Evolutionary conservation across 257 asterid genomes (phyloP).

Genomic region (Salvia hispanica): DNA sequence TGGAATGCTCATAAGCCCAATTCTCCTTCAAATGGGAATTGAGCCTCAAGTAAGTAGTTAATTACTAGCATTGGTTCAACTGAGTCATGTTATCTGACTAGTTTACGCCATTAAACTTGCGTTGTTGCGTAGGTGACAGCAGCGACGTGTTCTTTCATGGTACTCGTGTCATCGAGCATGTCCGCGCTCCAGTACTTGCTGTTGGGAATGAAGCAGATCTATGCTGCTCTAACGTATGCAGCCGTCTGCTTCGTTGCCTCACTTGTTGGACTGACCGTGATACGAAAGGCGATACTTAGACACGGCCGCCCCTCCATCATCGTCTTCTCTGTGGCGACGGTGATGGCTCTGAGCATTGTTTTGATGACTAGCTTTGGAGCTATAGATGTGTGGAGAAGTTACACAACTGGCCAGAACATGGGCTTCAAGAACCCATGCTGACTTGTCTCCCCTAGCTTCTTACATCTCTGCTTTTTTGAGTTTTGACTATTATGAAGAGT

Average conservation of each 20-base stretch:
- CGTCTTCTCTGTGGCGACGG: constrained; percentile 75
- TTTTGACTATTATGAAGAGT: neutral
- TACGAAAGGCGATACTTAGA: constrained; percentile 56
- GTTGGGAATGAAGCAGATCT: constrained; percentile 64
- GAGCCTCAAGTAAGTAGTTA: constrained; percentile 63
- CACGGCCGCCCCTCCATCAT: constrained; percentile 80
- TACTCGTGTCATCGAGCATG: constrained; percentile 86
- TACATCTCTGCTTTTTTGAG: neutral
- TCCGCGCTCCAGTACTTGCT: constrained; percentile 73
- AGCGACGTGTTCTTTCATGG: constrained; percentile 85
- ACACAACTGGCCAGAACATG: constrained; percentile 61
- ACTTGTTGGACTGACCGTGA: constrained; percentile 54
- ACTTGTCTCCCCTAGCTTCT: neutral
- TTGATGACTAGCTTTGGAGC: constrained; percentile 71
- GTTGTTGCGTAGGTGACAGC: constrained; percentile 62
- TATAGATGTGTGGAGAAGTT: constrained; percentile 61
- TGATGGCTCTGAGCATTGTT: constrained; percentile 78
- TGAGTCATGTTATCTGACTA: neutral
- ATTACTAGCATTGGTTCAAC: too few species aligned
- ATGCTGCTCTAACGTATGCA: constrained; percentile 50
- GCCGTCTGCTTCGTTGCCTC: constrained; percentile 65
- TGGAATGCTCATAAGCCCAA: constrained; percentile 85
- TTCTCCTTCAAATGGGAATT: constrained; percentile 78
- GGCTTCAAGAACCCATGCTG: constrained; percentile 78
- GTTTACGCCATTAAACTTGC: neutral